Base-by-base conservation (phyloP, 352 stramenopile genomes). In the Phytophthora nicotianae region DNA sequence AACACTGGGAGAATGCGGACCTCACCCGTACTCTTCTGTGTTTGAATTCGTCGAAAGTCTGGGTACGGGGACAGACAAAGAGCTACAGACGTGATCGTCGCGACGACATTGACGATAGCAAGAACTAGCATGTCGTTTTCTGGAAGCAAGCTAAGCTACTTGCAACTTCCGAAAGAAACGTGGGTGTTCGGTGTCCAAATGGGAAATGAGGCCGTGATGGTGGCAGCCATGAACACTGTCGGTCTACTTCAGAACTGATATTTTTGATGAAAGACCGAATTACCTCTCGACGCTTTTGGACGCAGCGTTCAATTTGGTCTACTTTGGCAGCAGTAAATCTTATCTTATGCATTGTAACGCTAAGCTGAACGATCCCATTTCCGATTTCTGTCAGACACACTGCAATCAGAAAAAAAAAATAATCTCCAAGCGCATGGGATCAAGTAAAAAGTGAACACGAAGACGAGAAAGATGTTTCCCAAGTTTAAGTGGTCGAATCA, bases 1-100 rank as follows among this genome's bases (percentile, higher is more conserved):
- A 73, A 24, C 26, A 83, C 57, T 10, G 74, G 74, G 26, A 83
- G 55, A 35, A 83, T 67, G 26, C 62, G 68, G 21, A 79, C 65
- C 19, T 70, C 67, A 35, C 74, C 74, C 10, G 74, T 83, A 50
- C 33, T 60, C 29, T 67, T 57, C 33, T 62, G 16, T 5, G 16
- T 13, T 45, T 64, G 43, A 50, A 75, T 66, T 17, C 35, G 37
- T 14, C 41, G 45, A 24, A 72, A 70, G 23, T 70, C 63, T 24
- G 62, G 57, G n/a, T 62, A 52, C n/a, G 63, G 63, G 14, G 63
- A 72, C 32, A 75, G 41, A 14, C 58, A 72, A 2, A 75, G 54
- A 14, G 50, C 42, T 5, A 72, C 46, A 9, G 54, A 50, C 19
- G 47, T 50, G 2, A 69, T 58, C 23, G 62, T 70, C 19, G 62